Evolutionary conservation across 768 basidiomycete species (phyloP).

Genomic region (Suillus cothurnatus): DNA sequence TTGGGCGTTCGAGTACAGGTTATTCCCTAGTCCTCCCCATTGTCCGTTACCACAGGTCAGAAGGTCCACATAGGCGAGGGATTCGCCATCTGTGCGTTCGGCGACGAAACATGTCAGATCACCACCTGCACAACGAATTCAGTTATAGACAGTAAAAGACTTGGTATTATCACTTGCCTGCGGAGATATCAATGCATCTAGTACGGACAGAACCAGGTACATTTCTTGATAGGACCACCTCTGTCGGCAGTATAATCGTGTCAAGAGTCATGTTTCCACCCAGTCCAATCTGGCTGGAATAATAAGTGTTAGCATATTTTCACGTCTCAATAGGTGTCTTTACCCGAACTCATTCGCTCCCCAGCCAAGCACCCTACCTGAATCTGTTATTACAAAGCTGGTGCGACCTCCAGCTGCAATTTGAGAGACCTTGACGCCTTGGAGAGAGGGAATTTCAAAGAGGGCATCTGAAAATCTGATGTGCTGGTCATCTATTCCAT

Average conservation of each 20-base stretch:
- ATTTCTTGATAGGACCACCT: conserved; percentile 72
- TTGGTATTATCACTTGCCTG: conserved; percentile 45
- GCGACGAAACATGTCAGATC: conserved; percentile 79
- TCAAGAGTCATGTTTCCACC: conserved; percentile 64
- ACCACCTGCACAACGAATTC: conserved; percentile 46
- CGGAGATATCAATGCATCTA: conserved; percentile 64
- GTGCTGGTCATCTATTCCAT: conserved; percentile 37
- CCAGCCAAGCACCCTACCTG: conserved; percentile 82
- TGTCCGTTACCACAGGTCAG: conserved; percentile 85
- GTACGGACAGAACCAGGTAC: conserved; percentile 51
- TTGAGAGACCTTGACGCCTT: conserved; percentile 63
- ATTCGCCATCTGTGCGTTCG: conserved; percentile 46
- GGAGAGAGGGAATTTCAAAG: conserved; percentile 77
- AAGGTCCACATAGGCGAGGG: conserved; percentile 49
- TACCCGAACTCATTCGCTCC: conserved; percentile 89
- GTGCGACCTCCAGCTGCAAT: conserved; percentile 71
- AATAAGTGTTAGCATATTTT: conserved; percentile 8
- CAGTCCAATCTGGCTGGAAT: conserved; percentile 75
- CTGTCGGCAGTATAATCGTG: conserved; percentile 80
- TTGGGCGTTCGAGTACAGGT: conserved; percentile 64
- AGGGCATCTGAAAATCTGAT: conserved; percentile 70
- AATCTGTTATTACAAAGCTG: conserved; percentile 69
- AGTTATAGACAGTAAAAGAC: not conserved
- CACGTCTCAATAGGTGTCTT: conserved; percentile 17
- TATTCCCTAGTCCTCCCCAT: conserved; percentile 76